These are phyloP conservation scores for Lithospermum erythrorhizon DNA, from an alignment of 257 asterid species.

Conservation along the genomic window DNA sequence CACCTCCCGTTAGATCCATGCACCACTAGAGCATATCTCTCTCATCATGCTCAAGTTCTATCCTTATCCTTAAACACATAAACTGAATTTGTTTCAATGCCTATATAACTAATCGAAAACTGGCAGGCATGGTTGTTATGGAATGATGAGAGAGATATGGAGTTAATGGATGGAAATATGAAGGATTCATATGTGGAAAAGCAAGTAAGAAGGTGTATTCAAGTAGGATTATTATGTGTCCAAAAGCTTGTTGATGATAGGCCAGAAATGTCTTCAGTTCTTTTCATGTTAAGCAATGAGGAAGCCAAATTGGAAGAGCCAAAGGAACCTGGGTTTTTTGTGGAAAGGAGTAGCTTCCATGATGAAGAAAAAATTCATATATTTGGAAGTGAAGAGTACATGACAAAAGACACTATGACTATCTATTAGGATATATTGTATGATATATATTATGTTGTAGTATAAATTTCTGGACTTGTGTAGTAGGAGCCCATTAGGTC, in stretches of 20 bases:
- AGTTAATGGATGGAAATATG: constrained; percentile 17
- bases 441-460: too few species aligned
- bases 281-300: constrained; percentile 20
- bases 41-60: too few species aligned
- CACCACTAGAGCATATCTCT: too few species aligned
- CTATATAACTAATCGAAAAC: neutral
- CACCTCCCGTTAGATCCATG: too few species aligned
- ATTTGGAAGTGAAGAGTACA: constrained; percentile 5
- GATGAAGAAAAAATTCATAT: neutral
- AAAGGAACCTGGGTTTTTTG: constrained; percentile 24
- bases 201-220: constrained; percentile 16
- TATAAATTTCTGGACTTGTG: too few species aligned
- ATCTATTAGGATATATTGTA: too few species aligned
- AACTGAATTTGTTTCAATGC: too few species aligned
- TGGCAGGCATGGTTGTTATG: constrained; percentile 19
- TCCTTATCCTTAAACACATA: too few species aligned
- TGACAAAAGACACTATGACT: neutral
- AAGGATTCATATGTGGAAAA: constrained; percentile 7
- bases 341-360: constrained; percentile 7
- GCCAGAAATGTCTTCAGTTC: constrained; percentile 19
- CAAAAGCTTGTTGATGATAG: constrained; percentile 18
- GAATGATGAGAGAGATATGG: constrained; percentile 11
- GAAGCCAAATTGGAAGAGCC: constrained; percentile 15
- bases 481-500: too few species aligned
- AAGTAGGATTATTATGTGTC: constrained; percentile 16